phyloP scores from a whole-genome alignment of 805 yeast species.

The Scheffersomyces ergatensis region DNA sequence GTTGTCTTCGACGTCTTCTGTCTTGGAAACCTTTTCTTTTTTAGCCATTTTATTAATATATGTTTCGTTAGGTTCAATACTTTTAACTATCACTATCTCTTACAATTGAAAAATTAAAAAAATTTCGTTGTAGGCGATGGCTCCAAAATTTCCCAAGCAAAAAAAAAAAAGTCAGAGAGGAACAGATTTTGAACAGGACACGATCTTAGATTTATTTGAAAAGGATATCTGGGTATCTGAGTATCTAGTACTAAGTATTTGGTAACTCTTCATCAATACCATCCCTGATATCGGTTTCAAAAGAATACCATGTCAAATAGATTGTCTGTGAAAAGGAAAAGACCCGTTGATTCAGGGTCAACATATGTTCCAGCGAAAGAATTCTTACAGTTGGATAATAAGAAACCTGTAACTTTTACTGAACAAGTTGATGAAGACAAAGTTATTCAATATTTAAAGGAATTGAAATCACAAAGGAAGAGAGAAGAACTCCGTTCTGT shows the following conservation, averaged over 20 bases:
- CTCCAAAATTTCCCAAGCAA: neutral
- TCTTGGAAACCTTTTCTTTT: slow-evolving; percentile 44
- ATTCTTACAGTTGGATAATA: neutral
- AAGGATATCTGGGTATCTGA: too few species aligned
- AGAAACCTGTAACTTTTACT: neutral
- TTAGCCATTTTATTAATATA: slow-evolving; percentile 31
- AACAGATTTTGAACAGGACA: too few species aligned
- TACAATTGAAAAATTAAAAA: slow-evolving; percentile 1
- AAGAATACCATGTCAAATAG: too few species aligned
- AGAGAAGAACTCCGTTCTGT: slow-evolving; percentile 3
- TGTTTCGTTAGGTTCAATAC: too few species aligned
- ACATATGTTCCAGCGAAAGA: neutral
- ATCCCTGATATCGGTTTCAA: too few species aligned
- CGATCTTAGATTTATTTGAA: too few species aligned
- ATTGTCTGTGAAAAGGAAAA: neutral
- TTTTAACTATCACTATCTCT: neutral
- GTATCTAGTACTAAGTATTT: too few species aligned
- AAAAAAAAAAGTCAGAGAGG: neutral
- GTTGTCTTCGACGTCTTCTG: slow-evolving; percentile 61
- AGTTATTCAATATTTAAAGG: slow-evolving; percentile 2
- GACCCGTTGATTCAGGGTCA: neutral
- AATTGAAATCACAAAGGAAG: neutral
- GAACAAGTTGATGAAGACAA: slow-evolving; percentile 1
- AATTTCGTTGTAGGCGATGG: neutral
- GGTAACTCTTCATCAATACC: too few species aligned